Percentiles rank a stretch among this genome's conserved stretches.
phyloP scores from a whole-genome alignment of 768 basidiomycete species.

The Pseudohyphozyma bogoriensis region DNA sequence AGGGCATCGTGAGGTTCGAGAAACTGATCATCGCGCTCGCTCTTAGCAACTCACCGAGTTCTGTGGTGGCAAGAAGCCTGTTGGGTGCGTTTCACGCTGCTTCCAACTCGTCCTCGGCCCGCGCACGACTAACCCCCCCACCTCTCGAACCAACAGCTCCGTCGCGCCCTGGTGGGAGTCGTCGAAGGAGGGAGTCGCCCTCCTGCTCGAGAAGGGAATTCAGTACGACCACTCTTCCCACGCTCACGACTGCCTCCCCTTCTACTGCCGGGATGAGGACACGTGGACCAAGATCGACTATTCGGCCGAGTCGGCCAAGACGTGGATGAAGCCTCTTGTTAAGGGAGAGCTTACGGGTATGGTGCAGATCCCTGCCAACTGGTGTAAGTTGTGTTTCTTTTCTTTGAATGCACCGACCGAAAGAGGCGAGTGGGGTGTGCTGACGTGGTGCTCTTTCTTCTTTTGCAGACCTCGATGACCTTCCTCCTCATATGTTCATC shows the following conservation, averaged over 20 bases:
- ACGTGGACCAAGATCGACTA: constrained; percentile 66
- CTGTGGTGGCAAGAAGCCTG: constrained; percentile 47
- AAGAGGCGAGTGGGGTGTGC: not conserved
- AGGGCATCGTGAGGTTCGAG: no score
- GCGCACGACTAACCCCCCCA: no score
- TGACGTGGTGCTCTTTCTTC: not conserved
- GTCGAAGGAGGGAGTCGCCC: constrained; percentile 49
- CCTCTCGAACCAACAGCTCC: no score
- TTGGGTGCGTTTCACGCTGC: no score
- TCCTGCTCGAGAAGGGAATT: constrained; percentile 61
- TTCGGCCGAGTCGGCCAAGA: constrained; percentile 45
- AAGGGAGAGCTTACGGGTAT: constrained; percentile 56
- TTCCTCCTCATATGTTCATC: constrained; percentile 52
- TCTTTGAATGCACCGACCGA: no score
- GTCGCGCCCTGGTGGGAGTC: constrained; percentile 77
- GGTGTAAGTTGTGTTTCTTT: constrained; percentile 40
- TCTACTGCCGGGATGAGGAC: constrained; percentile 59
- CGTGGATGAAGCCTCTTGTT: constrained; percentile 65
- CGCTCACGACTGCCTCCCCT: constrained; percentile 50
- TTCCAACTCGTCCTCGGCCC: no score
- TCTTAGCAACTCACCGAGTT: constrained; percentile 2
- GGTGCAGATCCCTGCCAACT: constrained; percentile 50
- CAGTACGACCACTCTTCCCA: constrained; percentile 60
- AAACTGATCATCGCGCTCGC: not conserved
- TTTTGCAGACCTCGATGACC: constrained; percentile 49